Evolutionary conservation across 2,329 filamentous ascomycete genomes (phyloP), one percentile per base, ranked within the genome.

Genomic region (Mollisiaceae sp.): DNA sequence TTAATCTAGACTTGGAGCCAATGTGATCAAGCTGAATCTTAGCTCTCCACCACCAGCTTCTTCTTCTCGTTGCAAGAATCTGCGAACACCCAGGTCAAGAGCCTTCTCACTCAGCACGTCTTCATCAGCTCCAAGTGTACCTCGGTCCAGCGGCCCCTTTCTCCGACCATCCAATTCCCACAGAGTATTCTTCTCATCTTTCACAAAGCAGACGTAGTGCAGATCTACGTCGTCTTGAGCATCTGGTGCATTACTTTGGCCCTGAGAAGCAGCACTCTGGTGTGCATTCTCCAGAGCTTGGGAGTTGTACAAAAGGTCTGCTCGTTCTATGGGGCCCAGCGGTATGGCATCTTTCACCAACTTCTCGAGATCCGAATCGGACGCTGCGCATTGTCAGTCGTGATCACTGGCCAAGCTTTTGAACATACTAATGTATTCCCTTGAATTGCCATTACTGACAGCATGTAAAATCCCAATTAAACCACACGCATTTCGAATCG

Each of bases 181-280:
- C 62, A 92, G 75, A 58, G 81, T 85, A 84, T 77, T 92, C 87
- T 59, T 81, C 79, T 38, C 63, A 89, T 82, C 82, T 81, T 94
- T 95, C 59, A 95, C 91, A 77, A 98, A 98, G 75, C 92, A 96
- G 55, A 98, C 94, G 77, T 96, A 98, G 80, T 98, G 95, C 73
- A 98, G 82, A 77, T 98, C 94, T 20, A 97, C 84, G 71, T 90
- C 86, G 73, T 92, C 93, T 35, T 71, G 85, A 11, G 93, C 93
- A 63, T 86, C 81, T 0, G 95, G 95, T 1, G 94, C 92, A 88
- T 76, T 91, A 86, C 61, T 81, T 79, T 62, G 83, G 79, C 83
- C 94, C 94, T 69, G 94, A 89, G 78, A 97, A 8, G 94, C 95
- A n/a, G 93, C 94, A 67, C 86, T 86, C 59, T 88, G 86, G 79